A percentile compares a stretch with the other conserved stretches of the same genome.
phyloP scores from a whole-genome alignment of 2,329 filamentous ascomycete genomes.

The Penicillium janthinellum region DNA sequence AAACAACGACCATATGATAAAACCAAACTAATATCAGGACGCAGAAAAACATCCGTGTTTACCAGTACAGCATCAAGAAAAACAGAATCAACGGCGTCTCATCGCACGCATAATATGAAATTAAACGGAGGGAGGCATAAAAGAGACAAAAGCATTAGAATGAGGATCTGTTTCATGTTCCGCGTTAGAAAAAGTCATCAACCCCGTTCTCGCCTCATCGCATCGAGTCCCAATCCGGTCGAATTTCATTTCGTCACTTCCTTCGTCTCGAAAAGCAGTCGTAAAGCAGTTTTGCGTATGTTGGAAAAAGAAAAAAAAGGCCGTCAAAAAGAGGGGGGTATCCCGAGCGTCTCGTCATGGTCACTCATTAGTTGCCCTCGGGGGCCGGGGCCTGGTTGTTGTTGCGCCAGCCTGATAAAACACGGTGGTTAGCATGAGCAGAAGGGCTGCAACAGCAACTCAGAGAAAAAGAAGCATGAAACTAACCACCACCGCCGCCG shows the following conservation, averaged over 20 bases:
- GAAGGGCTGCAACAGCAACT: no score
- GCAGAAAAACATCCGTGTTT: constrained; percentile 3
- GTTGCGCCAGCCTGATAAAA: constrained; percentile 27
- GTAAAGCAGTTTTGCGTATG: constrained; percentile 12
- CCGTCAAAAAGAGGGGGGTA: constrained; percentile 9
- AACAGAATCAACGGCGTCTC: background rate
- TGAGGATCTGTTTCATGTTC: background rate
- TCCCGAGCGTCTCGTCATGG: constrained; percentile 2
- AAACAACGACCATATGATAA: constrained; percentile 1
- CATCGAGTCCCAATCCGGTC: constrained; percentile 6
- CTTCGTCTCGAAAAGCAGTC: constrained; percentile 6
- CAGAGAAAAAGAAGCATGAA: background rate
- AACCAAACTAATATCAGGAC: constrained; percentile 6
- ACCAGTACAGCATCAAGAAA: background rate
- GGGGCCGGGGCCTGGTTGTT: constrained; percentile 22
- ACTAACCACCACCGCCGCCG: constrained; percentile 32
- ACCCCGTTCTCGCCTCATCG: constrained; percentile 10
- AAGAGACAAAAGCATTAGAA: constrained; percentile 5
- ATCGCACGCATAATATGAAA: background rate
- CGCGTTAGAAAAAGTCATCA: constrained; percentile 4
- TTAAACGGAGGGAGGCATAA: constrained; percentile 1
- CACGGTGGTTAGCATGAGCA: background rate
- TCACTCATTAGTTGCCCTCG: constrained; percentile 21
- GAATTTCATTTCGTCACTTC: constrained; percentile 14
- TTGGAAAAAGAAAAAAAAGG: constrained; percentile 5